Evolutionary conservation across 1,139 yeast genomes (phyloP).

Genomic region (Saccharomycopsis hybrid): DNA sequence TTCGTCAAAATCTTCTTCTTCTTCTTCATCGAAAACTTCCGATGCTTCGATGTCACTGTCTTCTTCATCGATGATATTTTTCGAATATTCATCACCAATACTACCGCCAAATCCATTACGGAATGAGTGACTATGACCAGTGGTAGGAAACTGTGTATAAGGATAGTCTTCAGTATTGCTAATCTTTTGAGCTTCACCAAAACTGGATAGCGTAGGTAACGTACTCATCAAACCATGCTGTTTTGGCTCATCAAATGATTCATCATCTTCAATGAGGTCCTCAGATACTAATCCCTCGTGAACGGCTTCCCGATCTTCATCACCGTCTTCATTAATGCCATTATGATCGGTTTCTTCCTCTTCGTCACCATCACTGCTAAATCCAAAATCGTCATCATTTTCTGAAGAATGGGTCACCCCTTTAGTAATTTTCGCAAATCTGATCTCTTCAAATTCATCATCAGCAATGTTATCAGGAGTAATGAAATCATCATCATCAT

Average conservation of each 20-base stretch:
- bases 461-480: constrained; percentile 9
- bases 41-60: constrained; percentile 1
- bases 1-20: not conserved
- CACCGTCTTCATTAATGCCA: no score
- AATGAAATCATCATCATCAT: constrained; percentile 15
- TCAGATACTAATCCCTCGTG: constrained; percentile 7
- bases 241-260: constrained; percentile 21
- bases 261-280: constrained; percentile 13
- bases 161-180: constrained; percentile 2
- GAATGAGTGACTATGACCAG: constrained; percentile 1
- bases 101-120: not conserved
- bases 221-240: constrained; percentile 22
- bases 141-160: not conserved
- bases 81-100: constrained; percentile 2
- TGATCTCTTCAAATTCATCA: constrained; percentile 16
- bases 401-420: no score
- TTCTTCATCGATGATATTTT: constrained; percentile 7
- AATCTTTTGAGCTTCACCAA: constrained; percentile 10
- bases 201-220: constrained; percentile 20
- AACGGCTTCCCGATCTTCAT: no score
- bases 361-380: constrained; percentile 1
- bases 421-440: constrained; percentile 4
- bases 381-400: no score
- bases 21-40: not conserved
- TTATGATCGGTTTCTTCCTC: constrained; percentile 7